Evolutionary conservation across 371 early-diverging fungal genomes (phyloP).

Genomic region (Umbelopsis sp.): DNA sequence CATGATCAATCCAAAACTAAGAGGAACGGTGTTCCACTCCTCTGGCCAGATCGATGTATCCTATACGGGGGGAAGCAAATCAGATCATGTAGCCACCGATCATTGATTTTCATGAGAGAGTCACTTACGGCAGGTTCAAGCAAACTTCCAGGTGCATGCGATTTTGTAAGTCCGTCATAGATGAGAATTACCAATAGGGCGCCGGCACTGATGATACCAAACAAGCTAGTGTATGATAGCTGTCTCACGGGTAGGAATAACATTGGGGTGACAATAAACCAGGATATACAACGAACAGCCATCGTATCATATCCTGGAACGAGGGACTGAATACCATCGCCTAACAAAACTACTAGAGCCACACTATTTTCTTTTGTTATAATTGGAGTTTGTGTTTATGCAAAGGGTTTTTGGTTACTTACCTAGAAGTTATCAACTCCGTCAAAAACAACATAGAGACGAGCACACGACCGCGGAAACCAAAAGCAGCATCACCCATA

Average conservation of each 20-base stretch:
- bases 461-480: conserved; percentile 54
- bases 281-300: conserved; percentile 37
- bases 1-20: conserved; percentile 48
- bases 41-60: conserved; percentile 38
- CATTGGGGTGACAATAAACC: conserved; percentile 50
- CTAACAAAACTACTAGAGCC: conserved; percentile 47
- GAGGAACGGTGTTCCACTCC: conserved; percentile 33
- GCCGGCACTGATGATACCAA: conserved; percentile 54
- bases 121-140: conserved; percentile 55
- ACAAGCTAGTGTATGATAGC: conserved; percentile 51
- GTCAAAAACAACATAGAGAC: conserved; percentile 61
- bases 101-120: neutral
- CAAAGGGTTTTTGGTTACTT: conserved; percentile 20
- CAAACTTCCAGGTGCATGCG: conserved; percentile 61
- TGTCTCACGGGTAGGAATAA: conserved; percentile 53
- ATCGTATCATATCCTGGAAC: conserved; percentile 36
- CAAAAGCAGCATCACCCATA: conserved; percentile 71
- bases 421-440: conserved; percentile 68
- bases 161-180: conserved; percentile 53
- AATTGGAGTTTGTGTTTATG: neutral
- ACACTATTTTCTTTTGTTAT: conserved; percentile 23
- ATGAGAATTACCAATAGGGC: conserved; percentile 48
- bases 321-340: conserved; percentile 47
- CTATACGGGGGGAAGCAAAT: conserved; percentile 24
- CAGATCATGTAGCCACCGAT: conserved; percentile 13